phyloP scores from a whole-genome alignment of 306 rosid genomes.

The Prunus padus region DNA sequence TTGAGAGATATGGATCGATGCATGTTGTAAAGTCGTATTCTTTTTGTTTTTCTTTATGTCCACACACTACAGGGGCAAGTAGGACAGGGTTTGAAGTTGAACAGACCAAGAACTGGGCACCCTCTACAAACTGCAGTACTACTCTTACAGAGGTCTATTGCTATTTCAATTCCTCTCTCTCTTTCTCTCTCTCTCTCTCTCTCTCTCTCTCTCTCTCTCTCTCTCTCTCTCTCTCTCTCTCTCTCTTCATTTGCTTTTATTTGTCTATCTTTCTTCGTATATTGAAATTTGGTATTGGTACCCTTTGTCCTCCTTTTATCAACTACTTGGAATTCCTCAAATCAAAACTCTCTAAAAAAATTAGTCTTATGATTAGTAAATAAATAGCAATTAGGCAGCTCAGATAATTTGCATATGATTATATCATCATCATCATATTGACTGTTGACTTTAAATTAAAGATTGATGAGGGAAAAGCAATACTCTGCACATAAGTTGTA shows the following conservation, averaged over 20 bases:
- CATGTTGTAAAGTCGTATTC: slow-evolving; percentile 50
- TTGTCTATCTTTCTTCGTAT: slow-evolving; percentile 1
- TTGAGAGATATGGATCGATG: not conserved
- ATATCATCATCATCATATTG: not conserved
- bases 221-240: slow-evolving; percentile 13
- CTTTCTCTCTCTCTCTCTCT: slow-evolving; percentile 30
- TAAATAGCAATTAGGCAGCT: slow-evolving; percentile 25
- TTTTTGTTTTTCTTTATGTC: slow-evolving; percentile 66
- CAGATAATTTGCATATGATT: slow-evolving; percentile 47
- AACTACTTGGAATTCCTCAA: slow-evolving; percentile 11
- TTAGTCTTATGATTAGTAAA: not conserved
- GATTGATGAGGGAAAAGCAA: not conserved
- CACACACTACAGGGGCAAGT: slow-evolving; percentile 46
- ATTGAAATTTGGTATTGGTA: not conserved
- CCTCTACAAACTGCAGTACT: slow-evolving; percentile 55
- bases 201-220: slow-evolving; percentile 30
- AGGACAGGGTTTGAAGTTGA: slow-evolving; percentile 69
- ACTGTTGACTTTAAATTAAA: no score
- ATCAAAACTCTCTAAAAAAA: slow-evolving; percentile 20
- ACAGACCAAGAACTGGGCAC: slow-evolving; percentile 74
- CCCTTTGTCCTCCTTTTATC: not conserved
- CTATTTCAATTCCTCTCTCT: slow-evolving; percentile 24
- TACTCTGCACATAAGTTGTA: not conserved
- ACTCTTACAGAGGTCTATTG: slow-evolving; percentile 60
- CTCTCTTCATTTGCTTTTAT: slow-evolving; percentile 26